phyloP scores from a whole-genome alignment of 805 yeast species.

The Metschnikowia gruessii region DNA sequence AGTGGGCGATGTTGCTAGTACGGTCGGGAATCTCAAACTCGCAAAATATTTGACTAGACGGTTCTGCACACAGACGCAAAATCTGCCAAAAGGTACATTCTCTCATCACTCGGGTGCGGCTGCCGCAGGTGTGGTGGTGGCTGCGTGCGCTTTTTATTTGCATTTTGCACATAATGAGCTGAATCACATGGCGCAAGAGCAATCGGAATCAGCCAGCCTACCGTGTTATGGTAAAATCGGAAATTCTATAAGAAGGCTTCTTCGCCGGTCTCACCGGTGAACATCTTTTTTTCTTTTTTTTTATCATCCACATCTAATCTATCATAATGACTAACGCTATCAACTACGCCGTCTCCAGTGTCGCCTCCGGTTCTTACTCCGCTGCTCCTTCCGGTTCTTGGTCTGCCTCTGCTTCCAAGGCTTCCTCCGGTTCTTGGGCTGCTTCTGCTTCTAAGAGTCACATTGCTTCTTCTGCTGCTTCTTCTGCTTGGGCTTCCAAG shows the following conservation, averaged over 20 bases:
- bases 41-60: too few species aligned
- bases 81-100: neutral
- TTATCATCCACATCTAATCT: neutral
- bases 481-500: conserved; percentile 5
- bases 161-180: neutral
- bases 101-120: neutral
- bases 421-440: conserved; percentile 8
- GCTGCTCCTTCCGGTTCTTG: neutral
- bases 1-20: neutral
- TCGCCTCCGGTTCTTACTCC: conserved; percentile 8
- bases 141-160: neutral
- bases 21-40: neutral
- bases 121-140: too few species aligned
- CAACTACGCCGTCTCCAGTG: conserved; percentile 25
- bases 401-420: conserved; percentile 6
- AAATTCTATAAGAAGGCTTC: conserved; percentile 2
- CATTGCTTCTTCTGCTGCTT: conserved; percentile 9
- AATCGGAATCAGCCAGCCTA: conserved; percentile 22
- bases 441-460: conserved; percentile 14
- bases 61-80: neutral
- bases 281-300: neutral
- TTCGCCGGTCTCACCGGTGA: conserved; percentile 4
- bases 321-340: conserved; percentile 31
- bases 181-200: neutral
- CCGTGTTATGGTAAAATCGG: conserved; percentile 11